phyloP scores from a whole-genome alignment of 371 early-diverging fungal species.

The Nosema muscidifuracis region DNA sequence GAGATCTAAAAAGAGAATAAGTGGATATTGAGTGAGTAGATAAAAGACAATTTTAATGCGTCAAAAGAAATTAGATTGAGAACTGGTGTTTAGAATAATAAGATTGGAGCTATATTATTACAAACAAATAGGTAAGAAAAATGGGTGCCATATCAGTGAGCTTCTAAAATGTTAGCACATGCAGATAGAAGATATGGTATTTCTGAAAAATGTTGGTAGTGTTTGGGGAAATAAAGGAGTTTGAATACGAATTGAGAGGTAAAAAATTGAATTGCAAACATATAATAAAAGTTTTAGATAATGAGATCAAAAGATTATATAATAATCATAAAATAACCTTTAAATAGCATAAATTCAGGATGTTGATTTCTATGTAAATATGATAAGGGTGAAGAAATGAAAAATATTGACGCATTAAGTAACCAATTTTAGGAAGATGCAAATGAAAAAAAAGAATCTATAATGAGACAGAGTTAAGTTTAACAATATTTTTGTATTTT shows the following conservation, averaged over 20 bases:
- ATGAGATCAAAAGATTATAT: neutral
- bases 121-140: neutral
- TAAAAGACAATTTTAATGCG: neutral
- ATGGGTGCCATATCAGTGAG: conserved; percentile 4
- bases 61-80: neutral
- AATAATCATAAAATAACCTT: too few relatives aligned
- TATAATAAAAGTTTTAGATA: neutral
- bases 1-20: neutral
- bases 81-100: neutral
- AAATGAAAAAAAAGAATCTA: too few relatives aligned
- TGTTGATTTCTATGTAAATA: too few relatives aligned
- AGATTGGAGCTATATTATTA: neutral
- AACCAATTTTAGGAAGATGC: too few relatives aligned
- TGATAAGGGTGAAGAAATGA: too few relatives aligned
- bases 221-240: conserved; percentile 22
- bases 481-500: too few relatives aligned
- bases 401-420: too few relatives aligned
- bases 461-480: too few relatives aligned
- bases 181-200: conserved; percentile 24
- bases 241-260: conserved; percentile 18
- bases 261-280: neutral
- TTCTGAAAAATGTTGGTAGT: conserved; percentile 33
- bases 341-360: too few relatives aligned
- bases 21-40: neutral
- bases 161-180: conserved; percentile 20